phyloP scores from a whole-genome alignment of 2,329 filamentous ascomycete species.

The Plenodomus tracheiphilus region DNA sequence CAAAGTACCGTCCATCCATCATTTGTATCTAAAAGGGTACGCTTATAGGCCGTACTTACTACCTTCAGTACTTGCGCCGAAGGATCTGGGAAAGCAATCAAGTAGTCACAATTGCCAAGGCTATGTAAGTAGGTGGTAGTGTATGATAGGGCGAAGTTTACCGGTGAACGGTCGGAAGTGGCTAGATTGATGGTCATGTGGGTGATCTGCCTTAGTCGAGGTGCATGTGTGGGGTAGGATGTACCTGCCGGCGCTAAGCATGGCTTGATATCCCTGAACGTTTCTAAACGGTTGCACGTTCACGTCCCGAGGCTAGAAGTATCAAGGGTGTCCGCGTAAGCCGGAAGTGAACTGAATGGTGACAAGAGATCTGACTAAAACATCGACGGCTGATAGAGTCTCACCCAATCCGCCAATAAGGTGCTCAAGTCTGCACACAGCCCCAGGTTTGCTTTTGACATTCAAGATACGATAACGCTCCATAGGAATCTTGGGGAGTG shows the following conservation, averaged over 20 bases:
- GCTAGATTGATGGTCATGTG: neutral
- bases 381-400: too few species aligned
- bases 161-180: neutral
- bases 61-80: neutral
- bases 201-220: slow-evolving; percentile 5
- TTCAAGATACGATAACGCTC: too few species aligned
- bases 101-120: neutral
- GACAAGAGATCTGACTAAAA: too few species aligned
- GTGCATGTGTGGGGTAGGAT: slow-evolving; percentile 1
- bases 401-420: too few species aligned
- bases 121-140: neutral
- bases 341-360: too few species aligned
- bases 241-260: slow-evolving; percentile 3
- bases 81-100: neutral
- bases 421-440: too few species aligned
- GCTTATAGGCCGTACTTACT: neutral
- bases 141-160: neutral
- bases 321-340: too few species aligned
- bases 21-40: neutral
- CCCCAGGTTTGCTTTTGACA: too few species aligned
- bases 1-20: neutral
- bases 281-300: slow-evolving; percentile 1
- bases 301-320: neutral
- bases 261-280: neutral
- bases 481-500: too few species aligned